Evolutionary conservation across 768 basidiomycete species (phyloP), one percentile per base, ranked within the genome.

Genomic region (Leccinum subtestaceum): DNA sequence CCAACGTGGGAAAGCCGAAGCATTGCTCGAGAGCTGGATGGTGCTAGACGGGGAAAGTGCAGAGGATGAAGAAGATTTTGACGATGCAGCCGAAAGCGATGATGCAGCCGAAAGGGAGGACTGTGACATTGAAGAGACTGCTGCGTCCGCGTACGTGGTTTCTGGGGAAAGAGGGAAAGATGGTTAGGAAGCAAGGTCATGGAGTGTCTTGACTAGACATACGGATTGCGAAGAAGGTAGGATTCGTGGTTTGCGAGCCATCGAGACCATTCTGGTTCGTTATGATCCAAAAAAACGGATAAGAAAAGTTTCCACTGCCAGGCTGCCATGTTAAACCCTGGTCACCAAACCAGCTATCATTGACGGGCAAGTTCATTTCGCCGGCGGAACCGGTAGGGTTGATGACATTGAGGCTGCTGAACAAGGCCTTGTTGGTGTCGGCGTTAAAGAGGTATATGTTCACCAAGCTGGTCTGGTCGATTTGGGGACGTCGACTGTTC

Each of bases 221-320:
- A 92, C 89, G 94, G 56, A 95, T 77, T 57, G 89, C 93, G 21
- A 75, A 77, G 74, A 95, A 96, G 1, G 84, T 91, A 12, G 89
- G 72, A 65, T 92, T 89, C 8, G 86, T 81, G 3, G 79, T 72
- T 64, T 83, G 79, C 19, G 82, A 81, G 48, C 84, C 85, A 63
- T 84, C 81, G 43, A 91, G 77, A 2, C 77, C 72, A 49, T 73
- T 65, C 62, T 84, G 81, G 51, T 83, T 80, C n/a, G 85, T 87
- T 64, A 95, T 79, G 53, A 92, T 79, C 81, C 88, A 95, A 74
- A 80, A 93, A 66, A 83, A 94, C 0, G 88, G 85, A 73, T 83
- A 92, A 9, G 82, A 76, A 51, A 82, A 73, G 60, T 87, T 82
- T 17, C 74, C 65, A 5, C 13, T 12, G 45, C 81, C 81, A 49